Conservation (phyloP, 2,329 filamentous ascomycete species). For the Monilinia aucupariae region DNA sequence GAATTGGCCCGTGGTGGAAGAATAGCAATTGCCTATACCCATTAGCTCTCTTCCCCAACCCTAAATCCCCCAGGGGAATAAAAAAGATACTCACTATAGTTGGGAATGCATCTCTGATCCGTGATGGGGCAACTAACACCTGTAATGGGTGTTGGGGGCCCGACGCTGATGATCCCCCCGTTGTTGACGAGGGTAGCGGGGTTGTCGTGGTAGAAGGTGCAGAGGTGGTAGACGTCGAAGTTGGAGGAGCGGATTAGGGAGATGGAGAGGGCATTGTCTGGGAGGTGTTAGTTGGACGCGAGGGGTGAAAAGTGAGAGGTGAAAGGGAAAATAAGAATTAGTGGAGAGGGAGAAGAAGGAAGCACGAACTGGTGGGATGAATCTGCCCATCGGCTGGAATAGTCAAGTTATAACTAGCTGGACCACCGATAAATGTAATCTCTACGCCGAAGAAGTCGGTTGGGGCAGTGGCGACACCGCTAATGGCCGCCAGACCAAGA, state of each 20-base stretch:
- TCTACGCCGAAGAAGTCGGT: slow-evolving; percentile 1
- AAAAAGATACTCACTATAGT: slow-evolving; percentile 3
- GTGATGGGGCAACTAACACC: slow-evolving; percentile 6
- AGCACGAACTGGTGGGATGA: background rate
- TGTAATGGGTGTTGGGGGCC: slow-evolving; percentile 3
- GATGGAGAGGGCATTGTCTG: slow-evolving; percentile 11
- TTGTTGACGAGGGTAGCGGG: background rate
- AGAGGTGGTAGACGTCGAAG: slow-evolving; percentile 9
- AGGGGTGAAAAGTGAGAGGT: too few species aligned
- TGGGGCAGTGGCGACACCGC: slow-evolving; percentile 1
- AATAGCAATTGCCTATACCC: slow-evolving; percentile 1
- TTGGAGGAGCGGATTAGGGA: slow-evolving; percentile 16
- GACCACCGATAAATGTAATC: slow-evolving; percentile 4
- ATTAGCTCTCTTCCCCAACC: background rate
- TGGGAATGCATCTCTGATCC: slow-evolving; percentile 9
- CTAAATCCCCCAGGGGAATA: background rate
- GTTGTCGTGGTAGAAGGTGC: background rate
- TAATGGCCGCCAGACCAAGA: slow-evolving; percentile 7
- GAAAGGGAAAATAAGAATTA: too few species aligned
- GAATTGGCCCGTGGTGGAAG: background rate
- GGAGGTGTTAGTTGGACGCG: background rate
- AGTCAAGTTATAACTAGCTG: slow-evolving; percentile 5
- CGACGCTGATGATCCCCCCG: slow-evolving; percentile 9
- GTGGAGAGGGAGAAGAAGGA: background rate
- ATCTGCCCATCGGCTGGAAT: background rate